Conservation (phyloP, 225 moss, liverwort and hornwort species). For the Climacium dendroides region DNA sequence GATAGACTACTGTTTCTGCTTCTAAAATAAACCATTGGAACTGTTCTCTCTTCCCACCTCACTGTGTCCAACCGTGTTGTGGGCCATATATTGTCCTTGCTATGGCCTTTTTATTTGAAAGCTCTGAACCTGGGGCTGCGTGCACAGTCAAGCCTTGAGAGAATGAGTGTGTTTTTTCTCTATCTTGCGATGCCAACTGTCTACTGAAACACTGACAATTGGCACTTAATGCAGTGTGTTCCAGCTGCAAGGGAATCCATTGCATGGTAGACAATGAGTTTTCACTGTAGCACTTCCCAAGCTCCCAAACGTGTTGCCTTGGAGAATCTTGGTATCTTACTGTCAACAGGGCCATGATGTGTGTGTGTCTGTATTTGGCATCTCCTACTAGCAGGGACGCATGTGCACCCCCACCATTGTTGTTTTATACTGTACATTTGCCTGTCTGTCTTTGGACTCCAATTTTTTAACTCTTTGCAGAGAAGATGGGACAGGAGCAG, state of each 20-base stretch:
- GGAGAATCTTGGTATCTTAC: neutral
- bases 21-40: neutral
- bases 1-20: neutral
- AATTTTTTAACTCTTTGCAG: neutral
- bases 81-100: neutral
- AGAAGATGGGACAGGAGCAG: neutral
- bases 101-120: neutral
- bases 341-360: neutral
- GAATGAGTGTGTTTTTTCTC: neutral
- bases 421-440: neutral
- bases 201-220: neutral
- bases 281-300: neutral
- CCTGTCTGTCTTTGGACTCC: neutral
- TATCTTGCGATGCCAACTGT: neutral
- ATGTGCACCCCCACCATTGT: neutral
- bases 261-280: neutral
- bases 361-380: neutral
- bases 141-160: neutral
- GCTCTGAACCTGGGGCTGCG: neutral
- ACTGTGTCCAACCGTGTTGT: neutral
- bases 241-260: constrained; percentile 2
- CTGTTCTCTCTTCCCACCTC: neutral
- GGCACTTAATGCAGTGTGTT: constrained; percentile 3
- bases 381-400: neutral
- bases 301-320: neutral